These are phyloP conservation scores for Grosmannia penicillata DNA, from an alignment of 2,329 filamentous ascomycete species.

Conservation along the genomic window DNA sequence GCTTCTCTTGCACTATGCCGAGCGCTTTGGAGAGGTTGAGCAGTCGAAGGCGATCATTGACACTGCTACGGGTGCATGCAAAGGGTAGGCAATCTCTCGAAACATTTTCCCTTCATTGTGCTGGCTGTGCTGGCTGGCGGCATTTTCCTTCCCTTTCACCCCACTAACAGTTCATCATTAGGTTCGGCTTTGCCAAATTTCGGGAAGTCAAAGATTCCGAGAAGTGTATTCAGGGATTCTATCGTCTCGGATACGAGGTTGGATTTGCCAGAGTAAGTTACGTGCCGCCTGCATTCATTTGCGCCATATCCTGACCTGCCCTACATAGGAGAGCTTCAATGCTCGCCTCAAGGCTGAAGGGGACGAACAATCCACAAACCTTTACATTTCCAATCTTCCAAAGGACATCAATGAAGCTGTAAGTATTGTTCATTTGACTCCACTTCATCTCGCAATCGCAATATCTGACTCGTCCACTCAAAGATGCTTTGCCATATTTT, in stretches of 20 bases:
- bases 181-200: slow-evolving; percentile 97
- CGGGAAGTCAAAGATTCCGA: slow-evolving; percentile 77
- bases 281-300: background rate
- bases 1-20: slow-evolving; percentile 66
- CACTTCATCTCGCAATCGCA: background rate
- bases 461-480: background rate
- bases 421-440: slow-evolving; percentile 18
- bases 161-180: slow-evolving; percentile 22
- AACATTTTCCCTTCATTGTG: background rate
- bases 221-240: slow-evolving; percentile 91
- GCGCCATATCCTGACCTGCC: slow-evolving; percentile 12
- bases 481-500: slow-evolving; percentile 68
- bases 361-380: slow-evolving; percentile 78
- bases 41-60: slow-evolving; percentile 99
- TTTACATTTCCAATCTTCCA: slow-evolving; percentile 95
- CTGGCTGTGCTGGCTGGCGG: no score
- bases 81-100: slow-evolving; percentile 49
- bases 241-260: slow-evolving; percentile 88
- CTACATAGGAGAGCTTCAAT: slow-evolving; percentile 80
- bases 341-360: slow-evolving; percentile 93
- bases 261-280: slow-evolving; percentile 75
- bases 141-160: background rate
- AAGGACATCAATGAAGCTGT: slow-evolving; percentile 85
- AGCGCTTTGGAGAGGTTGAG: slow-evolving; percentile 83
- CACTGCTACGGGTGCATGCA: slow-evolving; percentile 81